Evolutionary conservation across 2,329 filamentous ascomycete species (phyloP).

Genomic region (Fusarium gaditjirri): DNA sequence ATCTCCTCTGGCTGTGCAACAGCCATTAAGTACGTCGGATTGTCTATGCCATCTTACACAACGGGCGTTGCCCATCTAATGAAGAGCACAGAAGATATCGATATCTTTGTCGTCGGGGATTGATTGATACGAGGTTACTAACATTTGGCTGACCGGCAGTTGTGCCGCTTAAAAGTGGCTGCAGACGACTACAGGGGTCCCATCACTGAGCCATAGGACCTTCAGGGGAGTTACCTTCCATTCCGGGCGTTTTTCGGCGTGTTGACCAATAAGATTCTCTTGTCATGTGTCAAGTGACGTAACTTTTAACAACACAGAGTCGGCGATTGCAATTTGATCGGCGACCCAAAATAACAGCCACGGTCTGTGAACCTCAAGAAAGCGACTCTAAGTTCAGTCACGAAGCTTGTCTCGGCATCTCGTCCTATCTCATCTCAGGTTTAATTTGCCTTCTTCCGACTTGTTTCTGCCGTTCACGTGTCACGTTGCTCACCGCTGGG

Average conservation of each 20-base stretch:
- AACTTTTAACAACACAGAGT: slow-evolving; percentile 27
- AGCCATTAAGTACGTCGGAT: rapidly evolving
- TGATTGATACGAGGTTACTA: slow-evolving; percentile 17
- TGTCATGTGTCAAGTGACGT: slow-evolving; percentile 18
- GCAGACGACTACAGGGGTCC: slow-evolving; percentile 25
- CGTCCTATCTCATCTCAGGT: not conserved
- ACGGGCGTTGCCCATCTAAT: not conserved
- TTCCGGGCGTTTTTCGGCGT: slow-evolving; percentile 11
- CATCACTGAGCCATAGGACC: not conserved
- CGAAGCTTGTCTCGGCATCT: slow-evolving; percentile 39
- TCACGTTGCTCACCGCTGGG: slow-evolving; percentile 26
- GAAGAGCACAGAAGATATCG: not conserved
- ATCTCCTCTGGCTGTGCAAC: rapidly evolving
- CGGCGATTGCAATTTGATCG: slow-evolving; percentile 31
- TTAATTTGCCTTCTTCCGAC: not conserved
- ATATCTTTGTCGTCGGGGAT: slow-evolving; percentile 1
- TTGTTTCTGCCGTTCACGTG: slow-evolving; percentile 26
- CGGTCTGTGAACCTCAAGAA: not conserved
- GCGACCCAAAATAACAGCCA: slow-evolving; percentile 13
- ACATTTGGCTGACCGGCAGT: slow-evolving; percentile 3
- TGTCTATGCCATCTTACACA: rapidly evolving
- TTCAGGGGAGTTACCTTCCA: slow-evolving; percentile 15
- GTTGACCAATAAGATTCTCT: not conserved
- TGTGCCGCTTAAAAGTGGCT: slow-evolving; percentile 8
- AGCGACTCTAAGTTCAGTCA: slow-evolving; percentile 16